These are phyloP conservation scores for Plantago major DNA, from an alignment of 257 asterid species.

Conservation along the genomic window DNA sequence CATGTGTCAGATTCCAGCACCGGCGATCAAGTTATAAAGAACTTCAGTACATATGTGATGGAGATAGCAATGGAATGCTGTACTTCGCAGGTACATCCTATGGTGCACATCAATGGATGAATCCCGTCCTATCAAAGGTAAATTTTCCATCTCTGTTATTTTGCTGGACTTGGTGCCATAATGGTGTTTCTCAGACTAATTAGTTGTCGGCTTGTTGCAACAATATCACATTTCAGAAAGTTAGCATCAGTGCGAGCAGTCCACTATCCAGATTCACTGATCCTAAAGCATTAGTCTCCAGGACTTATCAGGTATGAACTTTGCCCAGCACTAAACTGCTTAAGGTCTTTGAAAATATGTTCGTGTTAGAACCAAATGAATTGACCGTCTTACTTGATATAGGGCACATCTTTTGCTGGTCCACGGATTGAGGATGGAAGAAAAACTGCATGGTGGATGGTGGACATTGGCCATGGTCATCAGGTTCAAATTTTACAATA, in stretches of 20 bases:
- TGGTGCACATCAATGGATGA: slow-evolving; percentile 94
- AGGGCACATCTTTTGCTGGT: slow-evolving; percentile 95
- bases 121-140: slow-evolving; percentile 92
- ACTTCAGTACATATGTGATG: slow-evolving; percentile 87
- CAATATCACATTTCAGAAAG: slow-evolving; percentile 47
- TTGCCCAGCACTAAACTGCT: background rate
- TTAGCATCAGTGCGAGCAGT: slow-evolving; percentile 74
- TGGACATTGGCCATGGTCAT: slow-evolving; percentile 79
- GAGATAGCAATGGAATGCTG: slow-evolving; percentile 91
- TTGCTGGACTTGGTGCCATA: slow-evolving; percentile 8
- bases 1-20: slow-evolving; percentile 58
- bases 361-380: slow-evolving; percentile 4
- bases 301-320: slow-evolving; percentile 74
- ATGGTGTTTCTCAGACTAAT: background rate
- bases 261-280: slow-evolving; percentile 90
- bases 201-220: background rate
- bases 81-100: slow-evolving; percentile 92
- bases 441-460: slow-evolving; percentile 87
- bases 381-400: slow-evolving; percentile 6
- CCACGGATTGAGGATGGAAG: slow-evolving; percentile 72
- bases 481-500: slow-evolving; percentile 49
- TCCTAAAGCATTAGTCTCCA: slow-evolving; percentile 86
- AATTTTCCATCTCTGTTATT: background rate
- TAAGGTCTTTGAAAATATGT: slow-evolving; percentile 6
- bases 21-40: slow-evolving; percentile 88